These are phyloP conservation scores for Globisporangium middletonii DNA, from an alignment of 352 stramenopile genomes.

Conservation along the genomic window DNA sequence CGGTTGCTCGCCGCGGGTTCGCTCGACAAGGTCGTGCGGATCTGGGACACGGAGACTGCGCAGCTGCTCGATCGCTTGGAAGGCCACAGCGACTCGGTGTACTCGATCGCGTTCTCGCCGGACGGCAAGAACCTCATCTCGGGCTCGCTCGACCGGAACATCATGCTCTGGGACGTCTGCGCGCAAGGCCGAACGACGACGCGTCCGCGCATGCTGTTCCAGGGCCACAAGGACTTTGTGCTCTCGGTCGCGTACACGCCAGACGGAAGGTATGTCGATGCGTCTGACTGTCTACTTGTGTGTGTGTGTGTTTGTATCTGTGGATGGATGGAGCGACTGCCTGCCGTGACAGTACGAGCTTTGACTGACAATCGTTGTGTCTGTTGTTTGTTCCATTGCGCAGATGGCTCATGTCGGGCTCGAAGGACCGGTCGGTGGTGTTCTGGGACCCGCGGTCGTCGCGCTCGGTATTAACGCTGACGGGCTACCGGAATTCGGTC, in stretches of 20 bases:
- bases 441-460: slow-evolving; percentile 84
- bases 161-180: slow-evolving; percentile 85
- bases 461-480: slow-evolving; percentile 76
- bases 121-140: slow-evolving; percentile 87
- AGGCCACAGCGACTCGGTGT: slow-evolving; percentile 83
- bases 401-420: slow-evolving; percentile 84
- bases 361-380: background rate
- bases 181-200: slow-evolving; percentile 74
- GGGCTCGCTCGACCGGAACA: slow-evolving; percentile 77
- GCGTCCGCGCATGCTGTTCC: slow-evolving; percentile 81
- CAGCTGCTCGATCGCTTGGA: slow-evolving; percentile 79
- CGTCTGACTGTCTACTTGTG: background rate
- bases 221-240: slow-evolving; percentile 86
- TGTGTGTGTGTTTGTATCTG: background rate
- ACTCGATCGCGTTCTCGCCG: slow-evolving; percentile 84
- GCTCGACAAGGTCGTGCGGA: slow-evolving; percentile 81
- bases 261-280: slow-evolving; percentile 59
- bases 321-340: too few species aligned
- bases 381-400: slow-evolving; percentile 15
- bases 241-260: slow-evolving; percentile 83
- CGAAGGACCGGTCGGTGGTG: slow-evolving; percentile 81
- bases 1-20: slow-evolving; percentile 70
- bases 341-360: too few species aligned
- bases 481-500: slow-evolving; percentile 82
- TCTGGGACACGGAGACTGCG: slow-evolving; percentile 81